Evolutionary conservation across 768 basidiomycete species (phyloP), one percentile per base, ranked within the genome.

Genomic region (Agaricus sinodeliciosus): DNA sequence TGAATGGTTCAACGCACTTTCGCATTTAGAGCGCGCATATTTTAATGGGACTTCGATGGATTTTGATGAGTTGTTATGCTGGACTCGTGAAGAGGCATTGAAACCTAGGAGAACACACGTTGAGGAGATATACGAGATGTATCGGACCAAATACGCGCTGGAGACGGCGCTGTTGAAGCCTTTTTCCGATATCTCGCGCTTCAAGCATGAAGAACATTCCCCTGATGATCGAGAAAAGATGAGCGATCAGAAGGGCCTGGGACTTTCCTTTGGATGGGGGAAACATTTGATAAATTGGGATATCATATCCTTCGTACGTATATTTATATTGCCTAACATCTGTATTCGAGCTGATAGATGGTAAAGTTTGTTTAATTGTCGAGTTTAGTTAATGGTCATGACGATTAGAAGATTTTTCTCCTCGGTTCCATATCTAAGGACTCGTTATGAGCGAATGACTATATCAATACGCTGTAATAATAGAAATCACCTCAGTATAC

Each of bases 151-250:
- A 16, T 35, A 43, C 19, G 49, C 26, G 7, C 34, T 39, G 15
- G 42, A 54, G 9, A 35, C 28, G 7, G 46, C 22, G 12, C 9
- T 44, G 25, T 28, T 39, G 22, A 46, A 45, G 16, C 31, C 47
- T 18, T 52, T 45, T n/a, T 48, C 25, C 28, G 48, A 39, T 11
- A 51, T 50, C 44, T 53, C 51, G 47, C 44, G 27, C 9, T 45
- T 16, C 3, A 19, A 18, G 18, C 42, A n/a, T 19, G 42, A 43
- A 16, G 42, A 19, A 13, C 5, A n/a, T 43, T 12, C 13, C 8
- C 9, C 19, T 12, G 19, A 5, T 16, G 42, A 11, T 1, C 25
- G 8, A 22, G 42, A 13, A 43, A 43, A 43, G 25, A 5, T 43
- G 18, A 16, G 19, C 4, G 42, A 13, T 19, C 9, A 16, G 42